Base-by-base conservation (phyloP, 2,329 filamentous ascomycete genomes). In the Fusarium metavorans region DNA sequence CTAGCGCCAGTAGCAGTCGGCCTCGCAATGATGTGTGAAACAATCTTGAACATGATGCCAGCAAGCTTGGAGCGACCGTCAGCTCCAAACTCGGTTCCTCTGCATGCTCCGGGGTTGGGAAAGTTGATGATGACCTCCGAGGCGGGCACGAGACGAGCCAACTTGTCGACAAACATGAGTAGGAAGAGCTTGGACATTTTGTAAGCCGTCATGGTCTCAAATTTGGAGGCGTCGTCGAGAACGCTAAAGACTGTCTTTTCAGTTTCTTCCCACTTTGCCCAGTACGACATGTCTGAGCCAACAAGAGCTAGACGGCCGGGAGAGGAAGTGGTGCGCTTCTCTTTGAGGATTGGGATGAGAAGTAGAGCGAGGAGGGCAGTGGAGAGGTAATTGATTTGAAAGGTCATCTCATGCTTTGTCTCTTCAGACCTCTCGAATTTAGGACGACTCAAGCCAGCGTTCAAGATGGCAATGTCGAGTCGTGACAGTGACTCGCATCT, bases 381-480 rank as follows among this genome's bases (percentile, higher is more conserved):
- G 0, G 83, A 83, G 5, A 84, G 75, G 54, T 83, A 83, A 72
- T 84, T 85, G 71, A 84, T 80, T 56, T 87, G 85, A 5, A 86
- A 68, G 2, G 78, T 81, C 65, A 82, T 81, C 60, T 87, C 84
- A 62, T 86, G 83, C n/a, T 84, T 79, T 9, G 77, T 72, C 18
- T 80, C 83, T 6, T 81, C 74, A 3, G 78, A 69, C 18, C 71
- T 67, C 50, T 72, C 74, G 59, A 80, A 80, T 5, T 65, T 35
- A 2, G 71, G 67, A 6, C 77, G 78, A 13, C 67, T 75, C 8
- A 86, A n/a, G 0, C 84, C 87, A 4, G 86, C 86, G 64, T 88
- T 88, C 27, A 88, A 78, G 10, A 89, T 81, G 25, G 79, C 83
- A 41, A 85, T 82, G 69, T 88, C 85, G n/a, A 88, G 71, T 1